Conservation (phyloP, 768 basidiomycete genomes). For the Arthromyces matolae region DNA sequence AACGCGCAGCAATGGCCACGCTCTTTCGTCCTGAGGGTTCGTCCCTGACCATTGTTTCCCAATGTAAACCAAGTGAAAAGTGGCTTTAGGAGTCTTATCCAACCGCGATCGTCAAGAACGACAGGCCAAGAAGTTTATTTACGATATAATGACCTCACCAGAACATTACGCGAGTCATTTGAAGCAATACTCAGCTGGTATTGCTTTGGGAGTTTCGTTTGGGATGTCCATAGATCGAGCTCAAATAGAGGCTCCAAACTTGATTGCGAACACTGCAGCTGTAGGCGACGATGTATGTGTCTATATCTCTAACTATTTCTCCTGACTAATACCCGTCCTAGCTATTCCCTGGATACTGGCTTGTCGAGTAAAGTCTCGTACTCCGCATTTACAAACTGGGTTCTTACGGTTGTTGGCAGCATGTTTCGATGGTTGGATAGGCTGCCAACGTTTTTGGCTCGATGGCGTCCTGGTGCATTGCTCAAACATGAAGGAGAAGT, state of each 20-base stretch:
- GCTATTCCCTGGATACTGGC: slow-evolving; percentile 7
- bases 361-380: slow-evolving; percentile 6
- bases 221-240: slow-evolving; percentile 7
- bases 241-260: neutral
- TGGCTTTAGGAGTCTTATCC: neutral
- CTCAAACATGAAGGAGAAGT: slow-evolving; percentile 5
- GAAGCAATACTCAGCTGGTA: slow-evolving; percentile 3
- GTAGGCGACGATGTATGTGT: slow-evolving; percentile 7
- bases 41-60: neutral
- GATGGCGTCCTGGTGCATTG: slow-evolving; percentile 1
- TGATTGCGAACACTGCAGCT: slow-evolving; percentile 5
- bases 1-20: slow-evolving; percentile 6
- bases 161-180: slow-evolving; percentile 3
- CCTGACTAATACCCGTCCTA: neutral
- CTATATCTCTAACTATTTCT: neutral
- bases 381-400: neutral
- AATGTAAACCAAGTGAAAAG: neutral
- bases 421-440: slow-evolving; percentile 2
- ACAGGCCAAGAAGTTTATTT: slow-evolving; percentile 5
- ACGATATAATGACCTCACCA: neutral
- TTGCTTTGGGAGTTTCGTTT: slow-evolving; percentile 5
- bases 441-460: neutral
- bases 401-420: neutral
- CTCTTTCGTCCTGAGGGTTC: slow-evolving; percentile 8
- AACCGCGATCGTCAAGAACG: slow-evolving; percentile 3